phyloP scores from a whole-genome alignment of 2,329 filamentous ascomycete species.

The Neopestalotiopsis sp. region DNA sequence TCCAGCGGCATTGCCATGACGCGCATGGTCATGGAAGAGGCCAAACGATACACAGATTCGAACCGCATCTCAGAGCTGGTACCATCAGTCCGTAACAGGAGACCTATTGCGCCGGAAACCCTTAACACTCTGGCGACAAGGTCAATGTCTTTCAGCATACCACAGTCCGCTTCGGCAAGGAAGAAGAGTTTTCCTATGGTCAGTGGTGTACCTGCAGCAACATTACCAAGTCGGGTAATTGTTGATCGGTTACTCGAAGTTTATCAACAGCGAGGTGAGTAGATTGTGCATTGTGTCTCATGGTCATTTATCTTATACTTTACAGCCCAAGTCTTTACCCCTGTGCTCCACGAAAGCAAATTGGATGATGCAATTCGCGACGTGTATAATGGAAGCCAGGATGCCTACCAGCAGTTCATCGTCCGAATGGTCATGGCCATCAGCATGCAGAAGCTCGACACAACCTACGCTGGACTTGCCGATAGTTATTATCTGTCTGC shows the following conservation, averaged over 20 bases:
- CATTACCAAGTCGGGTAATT: slow-evolving; percentile 74
- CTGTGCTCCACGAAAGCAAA: slow-evolving; percentile 82
- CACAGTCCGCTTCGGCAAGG: slow-evolving; percentile 56
- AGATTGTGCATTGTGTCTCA: slow-evolving; percentile 16
- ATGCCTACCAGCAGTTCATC: slow-evolving; percentile 87
- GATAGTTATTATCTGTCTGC: slow-evolving; percentile 95
- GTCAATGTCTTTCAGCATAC: slow-evolving; percentile 68
- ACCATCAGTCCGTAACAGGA: slow-evolving; percentile 71
- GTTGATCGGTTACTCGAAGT: slow-evolving; percentile 82
- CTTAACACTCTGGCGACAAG: slow-evolving; percentile 46
- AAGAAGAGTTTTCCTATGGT: slow-evolving; percentile 92
- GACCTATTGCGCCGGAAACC: slow-evolving; percentile 43
- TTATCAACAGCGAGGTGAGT: slow-evolving; percentile 81
- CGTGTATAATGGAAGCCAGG: slow-evolving; percentile 77
- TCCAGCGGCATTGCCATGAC: slow-evolving; percentile 97
- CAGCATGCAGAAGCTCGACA: slow-evolving; percentile 89
- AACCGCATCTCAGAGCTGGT: slow-evolving; percentile 93
- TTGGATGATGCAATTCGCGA: slow-evolving; percentile 79
- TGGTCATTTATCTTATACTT: slow-evolving; percentile 23
- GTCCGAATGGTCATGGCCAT: slow-evolving; percentile 93
- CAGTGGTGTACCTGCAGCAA: slow-evolving; percentile 80
- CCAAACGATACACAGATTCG: slow-evolving; percentile 89
- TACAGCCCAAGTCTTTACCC: slow-evolving; percentile 85
- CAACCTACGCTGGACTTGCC: slow-evolving; percentile 88
- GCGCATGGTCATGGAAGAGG: slow-evolving; percentile 92